Evolutionary conservation across 768 basidiomycete species (phyloP).

Genomic region (Leccinum incarnatum): DNA sequence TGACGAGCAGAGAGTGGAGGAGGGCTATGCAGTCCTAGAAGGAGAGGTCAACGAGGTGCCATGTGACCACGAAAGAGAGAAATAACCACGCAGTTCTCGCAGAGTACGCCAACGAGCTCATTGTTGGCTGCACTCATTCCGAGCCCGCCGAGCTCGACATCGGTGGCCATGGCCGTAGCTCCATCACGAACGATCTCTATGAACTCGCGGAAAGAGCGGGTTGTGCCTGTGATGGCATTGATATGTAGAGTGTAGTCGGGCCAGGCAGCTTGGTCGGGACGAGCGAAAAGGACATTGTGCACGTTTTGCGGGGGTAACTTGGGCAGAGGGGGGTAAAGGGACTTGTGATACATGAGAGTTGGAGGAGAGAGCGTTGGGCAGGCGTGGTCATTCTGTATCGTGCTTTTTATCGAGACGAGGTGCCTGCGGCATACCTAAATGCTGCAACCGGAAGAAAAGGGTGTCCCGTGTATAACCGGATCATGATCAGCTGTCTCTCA

Average conservation of each 20-base stretch:
- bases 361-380: neutral
- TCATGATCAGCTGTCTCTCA: neutral
- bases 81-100: slow-evolving; percentile 62
- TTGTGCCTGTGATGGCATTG: slow-evolving; percentile 50
- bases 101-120: slow-evolving; percentile 68
- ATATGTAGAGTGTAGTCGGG: slow-evolving; percentile 55
- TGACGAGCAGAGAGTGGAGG: slow-evolving; percentile 45
- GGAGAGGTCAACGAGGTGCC: neutral
- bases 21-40: slow-evolving; percentile 54
- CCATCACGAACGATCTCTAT: slow-evolving; percentile 49
- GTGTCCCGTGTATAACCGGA: neutral
- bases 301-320: slow-evolving; percentile 49
- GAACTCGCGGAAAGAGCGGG: slow-evolving; percentile 47
- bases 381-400: neutral
- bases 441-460: neutral
- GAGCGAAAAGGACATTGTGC: slow-evolving; percentile 52
- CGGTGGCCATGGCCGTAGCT: slow-evolving; percentile 54
- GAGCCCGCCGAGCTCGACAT: slow-evolving; percentile 50
- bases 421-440: neutral
- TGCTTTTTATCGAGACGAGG: slow-evolving; percentile 4
- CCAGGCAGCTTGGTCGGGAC: slow-evolving; percentile 54
- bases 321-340: slow-evolving; percentile 54
- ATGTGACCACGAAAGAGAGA: neutral
- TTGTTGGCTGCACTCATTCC: slow-evolving; percentile 45
- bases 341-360: slow-evolving; percentile 51